Base-by-base conservation (phyloP, 202 grass and related monocot genomes). In the Brachypodium distachyon region DNA sequence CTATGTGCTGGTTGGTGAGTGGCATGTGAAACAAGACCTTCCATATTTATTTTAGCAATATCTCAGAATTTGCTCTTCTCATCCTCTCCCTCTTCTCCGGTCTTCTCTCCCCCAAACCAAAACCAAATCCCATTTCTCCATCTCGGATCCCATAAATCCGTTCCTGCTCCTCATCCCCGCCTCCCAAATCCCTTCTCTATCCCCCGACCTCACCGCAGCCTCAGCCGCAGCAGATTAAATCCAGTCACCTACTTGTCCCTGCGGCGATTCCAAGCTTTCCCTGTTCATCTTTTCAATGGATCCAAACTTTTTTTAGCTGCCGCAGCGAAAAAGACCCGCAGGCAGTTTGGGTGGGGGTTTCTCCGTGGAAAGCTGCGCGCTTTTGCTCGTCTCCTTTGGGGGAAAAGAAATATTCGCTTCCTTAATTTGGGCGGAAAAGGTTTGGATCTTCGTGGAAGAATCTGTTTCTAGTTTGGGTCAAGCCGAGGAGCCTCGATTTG, bases 401-500 rank as follows among this genome's bases (percentile, higher is more conserved):
- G 22, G 2, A 4, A 16, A 6, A 8, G 14, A 37, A 69, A 63
- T 80, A n/a, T n/a, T n/a, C 73, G 66, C 26, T 70, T 72, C 16
- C 49, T n/a, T n/a, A n/a, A n/a, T 67, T 57, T 67, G 38, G 38
- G 72, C 36, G 9, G 32, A 32, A 52, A 75, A 70, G 57, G 31
- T 70, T 55, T 31, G 21, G 66, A 77, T 77, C 56, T 42, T 37
- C 11, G 23, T 23, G 27, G 0, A 34, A 49, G 54, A 46, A 43
- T 54, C 59, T 56, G 21, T 46, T 82, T 72, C n/a, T 26, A 64
- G 59, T 58, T 71, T 32, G 55, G 2, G 48, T 23, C 5, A 32
- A 22, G 26, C 81, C 44, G 53, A 48, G 12, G 78, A 72, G 41
- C 65, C 65, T 47, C 31, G 65, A 77, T 82, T 82, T 55, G 57